Base-by-base conservation (phyloP, 768 basidiomycete species). In the Boletellus emodensis region DNA sequence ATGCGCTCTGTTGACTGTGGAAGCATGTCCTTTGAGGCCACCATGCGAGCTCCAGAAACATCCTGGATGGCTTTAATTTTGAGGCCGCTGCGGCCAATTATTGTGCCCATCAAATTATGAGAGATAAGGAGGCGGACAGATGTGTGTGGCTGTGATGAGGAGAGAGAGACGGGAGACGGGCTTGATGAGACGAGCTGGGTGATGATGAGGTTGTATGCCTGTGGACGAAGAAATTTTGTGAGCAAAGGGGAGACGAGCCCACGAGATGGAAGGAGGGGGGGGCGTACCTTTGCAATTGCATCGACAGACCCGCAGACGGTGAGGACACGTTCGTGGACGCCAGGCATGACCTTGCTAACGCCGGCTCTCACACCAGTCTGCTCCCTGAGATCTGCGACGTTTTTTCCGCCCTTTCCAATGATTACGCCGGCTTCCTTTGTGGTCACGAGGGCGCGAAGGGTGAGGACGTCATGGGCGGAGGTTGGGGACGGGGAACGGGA, bases 21-120 rank as follows among this genome's bases (percentile, higher is more conserved):
- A 40, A 99, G 82, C 89, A 98, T 97, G 65, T 98, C 96, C 72
- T 98, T 98, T 54, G 91, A 90, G 39, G 96, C 96, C 49, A 97
- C 88, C 94, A 99, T 99, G 49, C 96, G 88, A 17, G 93, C 94
- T 44, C 94, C 93, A 35, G 95, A 95, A 41, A 80, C 75, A 70
- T 97, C 95, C 68, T 99, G 96, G 67, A 99, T 98, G 64, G 93
- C 90, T 75, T 98, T 97, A 72, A 99, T 98, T 82, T 96, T 97
- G 69, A 91, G 83, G 60, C 96, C 96, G 47, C 75, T 87, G 57
- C 94, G 87, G 60, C 96, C 96, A 62, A 98, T 97, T 75, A 99
- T 89, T 53, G 92, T 94, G 46, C 96, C 96, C 96, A 99, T 99
- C 59, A 99, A 80, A 72, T 97, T 95, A 76, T 99, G 96, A 40